phyloP scores from a whole-genome alignment of 805 yeast species.

The Yamadazyma sp. region DNA sequence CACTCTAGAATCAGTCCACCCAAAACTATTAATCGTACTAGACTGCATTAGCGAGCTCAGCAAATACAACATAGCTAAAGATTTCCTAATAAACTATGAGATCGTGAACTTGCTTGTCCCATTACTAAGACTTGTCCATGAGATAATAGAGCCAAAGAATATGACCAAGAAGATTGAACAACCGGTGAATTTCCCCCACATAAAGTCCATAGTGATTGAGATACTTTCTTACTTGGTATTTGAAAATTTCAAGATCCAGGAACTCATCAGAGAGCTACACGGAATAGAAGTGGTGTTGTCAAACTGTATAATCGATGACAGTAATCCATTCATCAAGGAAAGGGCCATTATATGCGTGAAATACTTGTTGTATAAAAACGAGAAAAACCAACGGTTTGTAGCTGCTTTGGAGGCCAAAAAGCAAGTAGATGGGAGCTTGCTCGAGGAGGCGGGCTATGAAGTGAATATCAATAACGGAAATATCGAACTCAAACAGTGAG shows the following conservation, averaged over 20 bases:
- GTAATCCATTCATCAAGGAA: slow-evolving; percentile 88
- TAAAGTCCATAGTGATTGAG: slow-evolving; percentile 67
- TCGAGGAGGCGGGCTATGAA: slow-evolving; percentile 72
- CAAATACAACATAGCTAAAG: slow-evolving; percentile 39
- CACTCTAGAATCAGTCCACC: slow-evolving; percentile 13
- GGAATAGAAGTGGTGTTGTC: slow-evolving; percentile 74
- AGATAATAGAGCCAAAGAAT: slow-evolving; percentile 32
- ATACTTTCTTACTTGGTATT: slow-evolving; percentile 58
- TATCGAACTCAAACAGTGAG: slow-evolving; percentile 5
- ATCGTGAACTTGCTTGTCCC: slow-evolving; percentile 34
- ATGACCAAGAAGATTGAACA: slow-evolving; percentile 27
- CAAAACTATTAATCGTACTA: slow-evolving; percentile 6
- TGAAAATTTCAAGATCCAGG: slow-evolving; percentile 59
- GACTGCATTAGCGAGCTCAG: slow-evolving; percentile 46
- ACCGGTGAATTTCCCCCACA: slow-evolving; percentile 43
- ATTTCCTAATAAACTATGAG: slow-evolving; percentile 42
- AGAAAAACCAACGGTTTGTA: slow-evolving; percentile 72
- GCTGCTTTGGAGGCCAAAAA: slow-evolving; percentile 74
- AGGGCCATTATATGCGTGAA: slow-evolving; percentile 77
- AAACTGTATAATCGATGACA: slow-evolving; percentile 80
- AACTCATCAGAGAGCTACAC: slow-evolving; percentile 58
- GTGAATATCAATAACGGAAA: slow-evolving; percentile 38
- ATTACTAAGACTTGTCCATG: slow-evolving; percentile 42
- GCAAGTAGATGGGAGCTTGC: slow-evolving; percentile 55
- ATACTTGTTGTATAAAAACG: slow-evolving; percentile 63